Evolutionary conservation across 495 filamentous ascomycete genomes (phyloP).

Genomic region (Aspergillus saccharolyticus): DNA sequence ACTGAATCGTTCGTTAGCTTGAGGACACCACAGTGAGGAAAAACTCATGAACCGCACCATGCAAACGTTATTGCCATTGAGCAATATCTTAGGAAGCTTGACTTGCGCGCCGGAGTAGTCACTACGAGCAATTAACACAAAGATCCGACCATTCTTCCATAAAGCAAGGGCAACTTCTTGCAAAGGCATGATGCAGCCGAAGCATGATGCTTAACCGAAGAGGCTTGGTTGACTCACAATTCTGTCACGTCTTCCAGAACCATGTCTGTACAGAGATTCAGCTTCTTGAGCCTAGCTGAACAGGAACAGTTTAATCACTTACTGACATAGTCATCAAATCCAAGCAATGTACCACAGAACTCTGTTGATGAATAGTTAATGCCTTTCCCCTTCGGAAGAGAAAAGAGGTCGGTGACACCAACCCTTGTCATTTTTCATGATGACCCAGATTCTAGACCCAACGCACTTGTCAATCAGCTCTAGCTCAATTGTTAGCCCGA

Average conservation of each 20-base stretch:
- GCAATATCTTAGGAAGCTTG: slow-evolving; percentile 85
- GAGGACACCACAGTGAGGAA: background rate
- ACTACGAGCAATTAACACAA: slow-evolving; percentile 43
- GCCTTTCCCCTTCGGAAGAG: background rate
- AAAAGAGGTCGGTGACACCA: slow-evolving; percentile 6
- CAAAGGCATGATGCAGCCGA: background rate
- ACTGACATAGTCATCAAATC: slow-evolving; percentile 99
- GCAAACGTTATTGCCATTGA: slow-evolving; percentile 99
- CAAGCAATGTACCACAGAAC: slow-evolving; percentile 86
- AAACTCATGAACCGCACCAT: slow-evolving; percentile 59
- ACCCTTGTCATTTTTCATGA: slow-evolving; percentile 99
- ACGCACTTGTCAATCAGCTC: slow-evolving; percentile 99
- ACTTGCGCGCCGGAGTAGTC: slow-evolving; percentile 83
- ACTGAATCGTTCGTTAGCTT: slow-evolving; percentile 43
- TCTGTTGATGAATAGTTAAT: slow-evolving; percentile 50
- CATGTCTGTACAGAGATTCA: slow-evolving; percentile 65
- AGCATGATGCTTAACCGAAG: background rate
- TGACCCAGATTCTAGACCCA: slow-evolving; percentile 94
- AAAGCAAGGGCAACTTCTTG: background rate
- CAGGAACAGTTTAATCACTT: slow-evolving; percentile 43
- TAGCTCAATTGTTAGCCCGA: slow-evolving; percentile 35
- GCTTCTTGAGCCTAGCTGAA: background rate
- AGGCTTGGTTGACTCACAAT: slow-evolving; percentile 57
- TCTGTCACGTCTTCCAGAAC: slow-evolving; percentile 96
- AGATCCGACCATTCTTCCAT: background rate